phyloP scores from a whole-genome alignment of 2,329 filamentous ascomycete genomes.

The Cladosporium phlei region DNA sequence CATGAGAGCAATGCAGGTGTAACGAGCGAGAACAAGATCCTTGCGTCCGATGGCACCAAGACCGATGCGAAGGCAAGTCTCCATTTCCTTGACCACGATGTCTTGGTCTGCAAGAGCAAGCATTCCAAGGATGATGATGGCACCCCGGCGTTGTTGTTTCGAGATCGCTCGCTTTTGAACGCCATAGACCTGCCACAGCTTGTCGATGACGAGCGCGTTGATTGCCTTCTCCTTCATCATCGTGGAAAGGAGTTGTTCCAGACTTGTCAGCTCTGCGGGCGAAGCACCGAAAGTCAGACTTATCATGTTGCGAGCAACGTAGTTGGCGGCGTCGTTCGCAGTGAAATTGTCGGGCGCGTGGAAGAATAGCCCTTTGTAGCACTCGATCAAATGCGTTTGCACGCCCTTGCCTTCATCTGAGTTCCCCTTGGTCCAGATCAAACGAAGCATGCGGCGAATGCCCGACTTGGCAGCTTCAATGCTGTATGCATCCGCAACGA shows the following conservation, averaged over 20 bases:
- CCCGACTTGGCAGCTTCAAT: constrained; percentile 88
- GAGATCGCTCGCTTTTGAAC: constrained; percentile 92
- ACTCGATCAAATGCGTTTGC: constrained; percentile 92
- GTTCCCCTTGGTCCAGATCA: constrained; percentile 99
- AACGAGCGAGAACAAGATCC: constrained; percentile 87
- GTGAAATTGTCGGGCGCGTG: constrained; percentile 86
- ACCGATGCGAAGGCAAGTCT: constrained; percentile 86
- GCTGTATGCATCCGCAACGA: constrained; percentile 91
- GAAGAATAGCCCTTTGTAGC: constrained; percentile 93
- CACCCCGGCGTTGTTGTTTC: constrained; percentile 78
- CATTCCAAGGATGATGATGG: constrained; percentile 97
- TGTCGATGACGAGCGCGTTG: constrained; percentile 77
- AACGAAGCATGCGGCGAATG: constrained; percentile 88
- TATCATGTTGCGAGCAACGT: constrained; percentile 97
- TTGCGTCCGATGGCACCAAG: constrained; percentile 73
- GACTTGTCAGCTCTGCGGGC: constrained; percentile 86
- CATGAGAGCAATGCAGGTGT: constrained; percentile 86
- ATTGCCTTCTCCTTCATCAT: constrained; percentile 96
- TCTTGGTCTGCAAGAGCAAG: constrained; percentile 86
- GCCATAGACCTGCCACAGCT: constrained; percentile 96
- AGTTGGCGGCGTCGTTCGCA: constrained; percentile 86
- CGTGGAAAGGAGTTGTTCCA: constrained; percentile 89
- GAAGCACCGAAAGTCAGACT: constrained; percentile 94
- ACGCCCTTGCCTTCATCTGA: constrained; percentile 98
- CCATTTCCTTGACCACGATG: constrained; percentile 91